Conservation (phyloP, 805 yeast genomes). For the Candida broadrunensis region DNA sequence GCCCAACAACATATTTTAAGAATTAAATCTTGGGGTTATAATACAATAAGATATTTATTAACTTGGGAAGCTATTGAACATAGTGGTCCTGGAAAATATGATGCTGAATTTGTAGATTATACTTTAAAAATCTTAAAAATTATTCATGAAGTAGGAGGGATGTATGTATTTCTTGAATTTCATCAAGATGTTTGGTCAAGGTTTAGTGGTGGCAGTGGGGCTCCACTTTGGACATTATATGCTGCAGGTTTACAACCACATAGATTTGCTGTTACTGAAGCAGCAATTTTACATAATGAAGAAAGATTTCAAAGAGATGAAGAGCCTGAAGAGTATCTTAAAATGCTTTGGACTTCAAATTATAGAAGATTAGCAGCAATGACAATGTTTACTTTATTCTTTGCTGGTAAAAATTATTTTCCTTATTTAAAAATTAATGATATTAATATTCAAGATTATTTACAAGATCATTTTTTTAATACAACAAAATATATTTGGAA, state of each 20-base stretch:
- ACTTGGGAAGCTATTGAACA: slow-evolving; percentile 96
- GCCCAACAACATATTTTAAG: slow-evolving; percentile 67
- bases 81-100: slow-evolving; percentile 79
- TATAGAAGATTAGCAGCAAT: slow-evolving; percentile 71
- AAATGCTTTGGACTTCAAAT: slow-evolving; percentile 93
- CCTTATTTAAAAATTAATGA: slow-evolving; percentile 75
- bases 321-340: slow-evolving; percentile 53
- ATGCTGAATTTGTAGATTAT: slow-evolving; percentile 69
- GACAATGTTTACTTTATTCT: slow-evolving; percentile 84
- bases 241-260: slow-evolving; percentile 84
- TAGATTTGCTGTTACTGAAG: slow-evolving; percentile 69
- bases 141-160: slow-evolving; percentile 61
- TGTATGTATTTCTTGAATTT: slow-evolving; percentile 79
- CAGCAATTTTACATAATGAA: slow-evolving; percentile 73
- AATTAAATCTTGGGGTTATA: slow-evolving; percentile 79
- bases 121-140: slow-evolving; percentile 60
- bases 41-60: slow-evolving; percentile 68
- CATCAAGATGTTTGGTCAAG: slow-evolving; percentile 97
- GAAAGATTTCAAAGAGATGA: slow-evolving; percentile 25
- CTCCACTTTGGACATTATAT: slow-evolving; percentile 89
- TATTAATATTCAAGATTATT: slow-evolving; percentile 70
- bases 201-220: slow-evolving; percentile 86
- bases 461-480: slow-evolving; percentile 60
- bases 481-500: slow-evolving; percentile 45
- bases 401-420: slow-evolving; percentile 72